Evolutionary conservation across 2,329 filamentous ascomycete species (phyloP), one percentile per base, ranked within the genome.

Genomic region (Bimuria novae-zelandiae): DNA sequence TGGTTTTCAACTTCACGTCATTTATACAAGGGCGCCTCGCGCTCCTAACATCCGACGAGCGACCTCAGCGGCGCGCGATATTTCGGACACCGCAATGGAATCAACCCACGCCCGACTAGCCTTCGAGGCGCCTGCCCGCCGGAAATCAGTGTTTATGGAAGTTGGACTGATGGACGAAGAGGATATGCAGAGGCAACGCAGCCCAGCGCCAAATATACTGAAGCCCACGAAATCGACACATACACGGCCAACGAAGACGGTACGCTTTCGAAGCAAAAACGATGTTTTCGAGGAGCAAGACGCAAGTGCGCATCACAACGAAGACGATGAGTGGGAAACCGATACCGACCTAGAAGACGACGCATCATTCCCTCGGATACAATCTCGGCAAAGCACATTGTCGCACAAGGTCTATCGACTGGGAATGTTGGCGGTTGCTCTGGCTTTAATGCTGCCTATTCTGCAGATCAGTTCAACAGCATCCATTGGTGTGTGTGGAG

Each of bases 81-180:
- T 45, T 43, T 11, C n/a, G n/a, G n/a, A 12, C 32, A 6, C 19
- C 47, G 39, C 37, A 39, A 72, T 72, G 69, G 65, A 70, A 44
- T 62, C 51, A 51, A 60, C 63, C 35, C 64, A 51, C 59, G 58
- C 61, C 22, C 63, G 68, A 54, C 58, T 67, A 51, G 61, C 61
- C n/a, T 35, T 49, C n/a, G 37, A 41, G 21, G 48, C 53, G 30
- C 40, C 60, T 36, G 54, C 52, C 36, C 65, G 67, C 11, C 65
- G 70, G 42, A 67, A 67, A 51, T 73, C 70, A 7, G 63, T 73
- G 36, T 74, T 74, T 49, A 62, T 64, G 49, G 70, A 74, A 55
- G 71, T 74, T 25, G 71, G 71, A n/a, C 42, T 74, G 47, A 63
- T 72, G 30, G 69, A 74, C 30, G 68, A 72, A 57, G 58, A 65